phyloP scores from a whole-genome alignment of 1,139 yeast genomes.

The Taphrina betulina region DNA sequence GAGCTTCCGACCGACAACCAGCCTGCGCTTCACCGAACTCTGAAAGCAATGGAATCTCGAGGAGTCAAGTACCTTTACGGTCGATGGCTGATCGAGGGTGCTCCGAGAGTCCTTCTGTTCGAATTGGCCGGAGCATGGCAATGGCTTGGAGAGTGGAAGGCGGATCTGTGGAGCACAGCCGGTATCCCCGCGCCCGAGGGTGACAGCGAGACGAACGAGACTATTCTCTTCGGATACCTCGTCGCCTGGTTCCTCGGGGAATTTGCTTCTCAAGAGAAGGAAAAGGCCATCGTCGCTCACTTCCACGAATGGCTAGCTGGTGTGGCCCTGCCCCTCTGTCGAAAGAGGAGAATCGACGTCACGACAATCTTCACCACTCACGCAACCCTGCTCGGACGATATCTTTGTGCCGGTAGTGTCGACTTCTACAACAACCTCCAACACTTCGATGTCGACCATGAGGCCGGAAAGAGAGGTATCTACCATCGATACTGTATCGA shows the following conservation, averaged over 20 bases:
- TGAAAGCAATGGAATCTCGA: slow-evolving; percentile 71
- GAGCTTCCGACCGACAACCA: slow-evolving; percentile 64
- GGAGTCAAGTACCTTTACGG: slow-evolving; percentile 87
- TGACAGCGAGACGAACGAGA: slow-evolving; percentile 86
- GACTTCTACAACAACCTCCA: slow-evolving; percentile 92
- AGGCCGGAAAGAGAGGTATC: slow-evolving; percentile 96
- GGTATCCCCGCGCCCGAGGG: slow-evolving; percentile 92
- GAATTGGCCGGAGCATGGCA: slow-evolving; percentile 74
- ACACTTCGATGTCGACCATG: slow-evolving; percentile 91
- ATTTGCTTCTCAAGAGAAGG: slow-evolving; percentile 73
- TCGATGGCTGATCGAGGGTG: slow-evolving; percentile 88
- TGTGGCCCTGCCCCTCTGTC: slow-evolving; percentile 86
- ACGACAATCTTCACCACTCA: slow-evolving; percentile 97
- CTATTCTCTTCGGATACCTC: slow-evolving; percentile 84
- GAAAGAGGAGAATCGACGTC: slow-evolving; percentile 87
- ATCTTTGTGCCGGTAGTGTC: slow-evolving; percentile 92
- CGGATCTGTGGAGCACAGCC: slow-evolving; percentile 85
- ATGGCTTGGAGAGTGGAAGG: slow-evolving; percentile 85
- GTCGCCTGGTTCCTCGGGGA: slow-evolving; percentile 98
- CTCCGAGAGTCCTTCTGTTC: slow-evolving; percentile 86
- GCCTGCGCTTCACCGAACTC: slow-evolving; percentile 61
- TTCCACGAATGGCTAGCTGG: slow-evolving; percentile 99
- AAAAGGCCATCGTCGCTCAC: slow-evolving; percentile 87
- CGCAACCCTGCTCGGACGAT: slow-evolving; percentile 91
- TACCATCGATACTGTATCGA: slow-evolving; percentile 96